phyloP scores from a whole-genome alignment of 2,329 filamentous ascomycete species.

The Trematosphaeria pertusa region DNA sequence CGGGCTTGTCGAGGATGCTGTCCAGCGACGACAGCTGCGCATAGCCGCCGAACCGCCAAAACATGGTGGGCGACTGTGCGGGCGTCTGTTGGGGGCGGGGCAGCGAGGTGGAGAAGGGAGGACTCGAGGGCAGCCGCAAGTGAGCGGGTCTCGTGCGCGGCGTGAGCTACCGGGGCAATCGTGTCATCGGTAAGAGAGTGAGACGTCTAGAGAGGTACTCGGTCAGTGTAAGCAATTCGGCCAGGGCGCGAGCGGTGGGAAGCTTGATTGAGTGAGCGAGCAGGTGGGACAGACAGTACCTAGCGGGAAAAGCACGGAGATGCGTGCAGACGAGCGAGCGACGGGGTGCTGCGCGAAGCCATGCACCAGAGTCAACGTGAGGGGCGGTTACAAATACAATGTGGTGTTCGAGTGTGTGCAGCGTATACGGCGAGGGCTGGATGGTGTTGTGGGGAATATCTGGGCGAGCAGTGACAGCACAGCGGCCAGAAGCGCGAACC shows the following conservation, averaged over 20 bases:
- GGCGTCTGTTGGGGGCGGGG: slow-evolving; percentile 37
- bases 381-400: slow-evolving; percentile 26
- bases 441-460: slow-evolving; percentile 10
- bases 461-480: slow-evolving; percentile 7
- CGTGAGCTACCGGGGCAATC: slow-evolving; percentile 8
- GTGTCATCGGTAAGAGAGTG: slow-evolving; percentile 24
- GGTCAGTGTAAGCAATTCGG: slow-evolving; percentile 1
- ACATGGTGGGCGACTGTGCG: slow-evolving; percentile 73
- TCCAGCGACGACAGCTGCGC: slow-evolving; percentile 97
- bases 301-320: slow-evolving; percentile 11
- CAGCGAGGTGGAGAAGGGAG: slow-evolving; percentile 27
- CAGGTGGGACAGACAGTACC: not conserved
- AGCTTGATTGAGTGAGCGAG: not conserved
- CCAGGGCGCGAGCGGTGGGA: not conserved
- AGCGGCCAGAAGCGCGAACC: not conserved
- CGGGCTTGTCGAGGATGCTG: slow-evolving; percentile 91
- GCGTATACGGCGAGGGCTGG: not conserved
- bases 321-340: slow-evolving; percentile 22
- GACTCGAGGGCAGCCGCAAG: slow-evolving; percentile 33
- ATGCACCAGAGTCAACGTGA: slow-evolving; percentile 20
- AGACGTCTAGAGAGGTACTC: no score
- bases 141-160: slow-evolving; percentile 23
- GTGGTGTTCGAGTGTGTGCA: slow-evolving; percentile 1
- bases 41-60: slow-evolving; percentile 99
- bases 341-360: slow-evolving; percentile 18